Conservation (phyloP, 169 alveolate genomes). For the Cryptosporidium parvum region DNA sequence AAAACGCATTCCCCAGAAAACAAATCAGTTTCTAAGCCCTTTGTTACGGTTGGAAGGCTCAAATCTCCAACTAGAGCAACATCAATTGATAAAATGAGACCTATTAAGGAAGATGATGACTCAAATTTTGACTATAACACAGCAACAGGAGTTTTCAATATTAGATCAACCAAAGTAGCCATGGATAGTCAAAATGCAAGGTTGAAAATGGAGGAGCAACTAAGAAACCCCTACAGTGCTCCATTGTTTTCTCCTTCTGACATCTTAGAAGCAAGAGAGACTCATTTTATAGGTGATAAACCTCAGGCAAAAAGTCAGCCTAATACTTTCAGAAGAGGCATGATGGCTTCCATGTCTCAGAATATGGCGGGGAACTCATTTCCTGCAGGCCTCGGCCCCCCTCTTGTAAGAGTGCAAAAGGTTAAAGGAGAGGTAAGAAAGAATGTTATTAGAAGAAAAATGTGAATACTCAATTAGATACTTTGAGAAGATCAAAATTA, state of each 20-base stretch:
- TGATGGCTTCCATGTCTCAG: conserved; percentile 8
- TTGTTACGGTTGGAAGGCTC: conserved; percentile 48
- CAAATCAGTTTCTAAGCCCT: conserved; percentile 3
- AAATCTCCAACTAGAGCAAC: conserved; percentile 41
- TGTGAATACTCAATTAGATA: background rate
- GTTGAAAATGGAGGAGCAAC: background rate
- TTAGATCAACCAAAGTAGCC: background rate
- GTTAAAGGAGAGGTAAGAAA: background rate
- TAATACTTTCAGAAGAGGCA: background rate
- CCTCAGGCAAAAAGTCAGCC: background rate
- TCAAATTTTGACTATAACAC: background rate
- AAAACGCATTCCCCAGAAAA: background rate
- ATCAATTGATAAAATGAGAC: conserved; percentile 26
- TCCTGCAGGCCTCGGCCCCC: background rate
- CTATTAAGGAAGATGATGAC: background rate
- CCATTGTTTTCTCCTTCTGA: background rate
- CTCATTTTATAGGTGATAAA: conserved; percentile 4
- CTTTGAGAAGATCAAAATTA: background rate
- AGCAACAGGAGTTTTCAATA: background rate
- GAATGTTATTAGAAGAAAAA: background rate
- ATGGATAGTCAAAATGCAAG: background rate
- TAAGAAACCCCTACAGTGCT: background rate
- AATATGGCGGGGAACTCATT: background rate
- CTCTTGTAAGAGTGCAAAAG: conserved; percentile 13
- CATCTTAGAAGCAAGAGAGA: background rate